Percentiles rank a stretch among this genome's conserved stretches.
Evolutionary conservation across 345 rosid genomes (phyloP).

Genomic region (Ailanthus altissimus): DNA sequence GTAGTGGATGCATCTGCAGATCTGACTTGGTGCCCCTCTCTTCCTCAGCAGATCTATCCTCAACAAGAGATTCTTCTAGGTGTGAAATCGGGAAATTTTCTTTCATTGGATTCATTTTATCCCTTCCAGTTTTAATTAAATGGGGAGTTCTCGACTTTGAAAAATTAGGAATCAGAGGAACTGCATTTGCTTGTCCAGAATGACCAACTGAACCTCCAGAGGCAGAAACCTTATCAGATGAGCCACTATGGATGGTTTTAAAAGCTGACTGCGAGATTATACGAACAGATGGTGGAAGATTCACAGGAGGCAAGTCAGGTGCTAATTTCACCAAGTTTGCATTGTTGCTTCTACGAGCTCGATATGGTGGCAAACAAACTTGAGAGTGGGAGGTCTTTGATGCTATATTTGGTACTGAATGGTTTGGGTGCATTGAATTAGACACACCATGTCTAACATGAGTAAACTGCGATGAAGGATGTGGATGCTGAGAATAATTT

Average conservation of each 20-base stretch:
- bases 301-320: conserved; percentile 89
- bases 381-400: conserved; percentile 40
- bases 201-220: conserved; percentile 28
- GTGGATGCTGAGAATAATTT: conserved; percentile 26
- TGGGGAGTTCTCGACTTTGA: conserved; percentile 23
- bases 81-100: conserved; percentile 35
- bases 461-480: conserved; percentile 23
- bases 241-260: conserved; percentile 42
- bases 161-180: conserved; percentile 35
- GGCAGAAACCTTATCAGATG: conserved; percentile 34
- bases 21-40: conserved; percentile 49
- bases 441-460: conserved; percentile 26
- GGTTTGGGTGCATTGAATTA: conserved; percentile 27
- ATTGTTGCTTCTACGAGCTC: conserved; percentile 45
- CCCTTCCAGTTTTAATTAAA: conserved; percentile 26
- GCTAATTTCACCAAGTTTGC: conserved; percentile 78
- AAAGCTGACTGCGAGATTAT: conserved; percentile 73
- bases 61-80: conserved; percentile 41
- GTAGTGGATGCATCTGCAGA: conserved; percentile 88
- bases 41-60: conserved; percentile 25
- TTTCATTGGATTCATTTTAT: conserved; percentile 33
- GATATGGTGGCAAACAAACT: conserved; percentile 42
- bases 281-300: conserved; percentile 90
- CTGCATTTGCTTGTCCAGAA: conserved; percentile 43
- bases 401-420: conserved; percentile 32